Base-by-base conservation (phyloP, 2,329 filamentous ascomycete genomes). In the Lachnellula arida region DNA sequence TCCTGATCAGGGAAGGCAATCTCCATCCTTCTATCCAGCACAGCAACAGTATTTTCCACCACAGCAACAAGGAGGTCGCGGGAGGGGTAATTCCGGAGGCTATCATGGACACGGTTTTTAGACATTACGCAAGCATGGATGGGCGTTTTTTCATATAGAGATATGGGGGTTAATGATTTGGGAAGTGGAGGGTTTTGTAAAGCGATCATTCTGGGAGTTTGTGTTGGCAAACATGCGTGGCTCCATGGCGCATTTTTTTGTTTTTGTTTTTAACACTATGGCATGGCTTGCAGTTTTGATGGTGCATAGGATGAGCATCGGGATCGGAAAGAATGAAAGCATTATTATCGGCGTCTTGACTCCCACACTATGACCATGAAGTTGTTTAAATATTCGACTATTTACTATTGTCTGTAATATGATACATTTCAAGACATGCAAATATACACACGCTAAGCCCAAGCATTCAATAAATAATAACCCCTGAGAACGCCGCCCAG, bases 1-100 rank as follows among this genome's bases (percentile, higher is more conserved):
- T 23, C 49, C 49, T 19, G 47, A 49, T 17, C 50, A 48, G 22
- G 54, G 49, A 1, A 32, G 43, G 19, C 54, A 54, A 44, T 53
- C 47, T 17, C 53, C 56, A 2, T 37, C 47, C 23, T 55, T 56
- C 43, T 51, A 57, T 32, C 28, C 46, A 43, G 49, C 51, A 44
- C 52, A 52, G 25, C 55, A 57, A 25, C 51, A 60, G 34, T 60
- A 56, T 23, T 58, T 56, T 25, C 47, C 55, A 12, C 46, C 28
- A 40, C 54, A 56, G 32, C 54, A 55, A 37, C 51, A 51, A 53
- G 52, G 56, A 34, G 52, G 53, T 39, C 59, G 49, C 34, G 59
- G 59, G 19, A 46, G 53, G 46, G 55, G 58, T 11, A 52, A 48
- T 39, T 40, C 49, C 9, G 52, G 49, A 12, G 47, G 51, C 14